Percentiles rank a stretch among this genome's conserved stretches.
Conservation (phyloP, 306 rosid genomes). For the Potentilla sterilis region DNA sequence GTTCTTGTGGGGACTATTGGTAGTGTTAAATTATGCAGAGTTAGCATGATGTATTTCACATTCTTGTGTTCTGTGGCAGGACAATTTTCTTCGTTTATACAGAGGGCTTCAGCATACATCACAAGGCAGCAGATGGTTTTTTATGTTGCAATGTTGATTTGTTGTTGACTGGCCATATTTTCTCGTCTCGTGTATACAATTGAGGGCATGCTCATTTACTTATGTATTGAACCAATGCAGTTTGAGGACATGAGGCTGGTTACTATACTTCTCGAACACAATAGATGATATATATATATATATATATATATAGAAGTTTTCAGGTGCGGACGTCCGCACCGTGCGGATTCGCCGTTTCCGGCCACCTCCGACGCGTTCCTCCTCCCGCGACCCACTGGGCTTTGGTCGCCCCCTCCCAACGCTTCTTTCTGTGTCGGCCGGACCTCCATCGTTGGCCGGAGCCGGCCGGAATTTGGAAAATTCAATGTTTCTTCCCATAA, state of each 20-base stretch:
- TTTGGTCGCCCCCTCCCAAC: too few species aligned
- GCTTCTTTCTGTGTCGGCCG: too few species aligned
- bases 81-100: neutral
- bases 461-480: too few species aligned
- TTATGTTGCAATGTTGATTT: neutral
- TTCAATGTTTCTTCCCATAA: too few species aligned
- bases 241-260: neutral
- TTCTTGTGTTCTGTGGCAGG: neutral
- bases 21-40: neutral
- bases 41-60: neutral
- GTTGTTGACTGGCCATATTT: neutral
- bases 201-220: neutral
- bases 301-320: too few species aligned
- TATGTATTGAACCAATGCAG: neutral
- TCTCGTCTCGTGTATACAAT: neutral
- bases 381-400: too few species aligned
- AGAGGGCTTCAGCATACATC: neutral
- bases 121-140: neutral
- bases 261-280: neutral
- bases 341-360: too few species aligned
- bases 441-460: too few species aligned
- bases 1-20: conserved; percentile 41
- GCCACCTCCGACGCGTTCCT: too few species aligned
- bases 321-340: too few species aligned
- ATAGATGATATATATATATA: neutral